These are phyloP conservation scores for Aegilops umbellulata DNA, from an alignment of 176 grass and related monocot genomes.

Conservation along the genomic window DNA sequence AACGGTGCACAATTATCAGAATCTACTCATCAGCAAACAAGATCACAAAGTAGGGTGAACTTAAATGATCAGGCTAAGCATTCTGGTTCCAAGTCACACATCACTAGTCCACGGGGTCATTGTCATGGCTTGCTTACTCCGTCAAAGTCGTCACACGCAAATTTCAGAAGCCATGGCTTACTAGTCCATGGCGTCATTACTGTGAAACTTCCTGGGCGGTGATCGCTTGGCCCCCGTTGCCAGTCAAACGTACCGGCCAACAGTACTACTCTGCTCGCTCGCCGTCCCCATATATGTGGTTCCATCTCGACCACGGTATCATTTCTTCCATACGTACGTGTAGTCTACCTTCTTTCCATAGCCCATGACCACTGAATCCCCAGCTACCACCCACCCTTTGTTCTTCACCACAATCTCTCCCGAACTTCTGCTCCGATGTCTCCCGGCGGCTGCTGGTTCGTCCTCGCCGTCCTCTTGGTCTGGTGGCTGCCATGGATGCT, in stretches of 20 bases:
- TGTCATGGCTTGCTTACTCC: background rate
- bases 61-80: background rate
- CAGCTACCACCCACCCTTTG: background rate
- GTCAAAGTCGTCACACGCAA: background rate
- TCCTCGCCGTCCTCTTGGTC: background rate
- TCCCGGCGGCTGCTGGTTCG: background rate
- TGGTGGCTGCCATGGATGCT: background rate
- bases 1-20: no score
- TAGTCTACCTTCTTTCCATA: background rate
- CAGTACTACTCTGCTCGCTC: no score
- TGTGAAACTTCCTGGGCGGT: background rate
- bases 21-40: no score
- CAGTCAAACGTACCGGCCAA: background rate
- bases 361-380: background rate
- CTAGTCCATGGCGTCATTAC: background rate
- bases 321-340: background rate
- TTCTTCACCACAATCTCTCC: background rate
- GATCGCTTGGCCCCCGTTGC: background rate
- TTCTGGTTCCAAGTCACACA: background rate
- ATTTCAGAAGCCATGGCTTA: background rate
- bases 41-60: accelerated
- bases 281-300: background rate
- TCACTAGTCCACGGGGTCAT: background rate
- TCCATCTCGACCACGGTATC: background rate
- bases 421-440: background rate